Conservation (phyloP, 306 rosid species). For the Leucaena leucocephala region DNA sequence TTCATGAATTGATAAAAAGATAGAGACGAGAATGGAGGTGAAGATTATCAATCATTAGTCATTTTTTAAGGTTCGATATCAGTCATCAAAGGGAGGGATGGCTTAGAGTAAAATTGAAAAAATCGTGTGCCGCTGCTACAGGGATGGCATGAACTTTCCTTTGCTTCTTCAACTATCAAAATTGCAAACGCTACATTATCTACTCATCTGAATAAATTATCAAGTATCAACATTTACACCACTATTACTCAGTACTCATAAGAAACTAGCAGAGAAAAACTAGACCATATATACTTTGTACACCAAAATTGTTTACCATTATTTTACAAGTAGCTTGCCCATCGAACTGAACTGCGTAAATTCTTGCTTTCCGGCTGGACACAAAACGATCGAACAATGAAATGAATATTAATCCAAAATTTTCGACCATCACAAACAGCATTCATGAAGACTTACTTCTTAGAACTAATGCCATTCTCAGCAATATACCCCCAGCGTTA, state of each 20-base stretch:
- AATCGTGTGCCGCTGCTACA: neutral
- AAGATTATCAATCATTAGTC: neutral
- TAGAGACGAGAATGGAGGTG: neutral
- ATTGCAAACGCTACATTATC: conserved; percentile 31
- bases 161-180: neutral
- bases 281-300: conserved; percentile 33
- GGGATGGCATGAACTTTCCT: too few relatives aligned
- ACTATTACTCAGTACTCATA: conserved; percentile 37
- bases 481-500: conserved; percentile 28
- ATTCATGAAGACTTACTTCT: conserved; percentile 22
- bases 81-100: neutral
- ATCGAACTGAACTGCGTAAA: conserved; percentile 29
- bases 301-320: conserved; percentile 38
- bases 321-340: conserved; percentile 26
- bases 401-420: conserved; percentile 14
- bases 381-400: conserved; percentile 24
- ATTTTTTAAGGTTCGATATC: neutral
- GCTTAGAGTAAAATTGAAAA: neutral
- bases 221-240: conserved; percentile 48
- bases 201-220: conserved; percentile 25
- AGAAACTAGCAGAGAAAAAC: conserved; percentile 37
- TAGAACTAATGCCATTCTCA: conserved; percentile 26
- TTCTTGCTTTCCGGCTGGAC: conserved; percentile 44
- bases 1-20: conserved; percentile 23
- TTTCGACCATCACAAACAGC: conserved; percentile 19